Evolutionary conservation across 345 rosid species (phyloP).

Genomic region (Capsella bursapastoris): DNA sequence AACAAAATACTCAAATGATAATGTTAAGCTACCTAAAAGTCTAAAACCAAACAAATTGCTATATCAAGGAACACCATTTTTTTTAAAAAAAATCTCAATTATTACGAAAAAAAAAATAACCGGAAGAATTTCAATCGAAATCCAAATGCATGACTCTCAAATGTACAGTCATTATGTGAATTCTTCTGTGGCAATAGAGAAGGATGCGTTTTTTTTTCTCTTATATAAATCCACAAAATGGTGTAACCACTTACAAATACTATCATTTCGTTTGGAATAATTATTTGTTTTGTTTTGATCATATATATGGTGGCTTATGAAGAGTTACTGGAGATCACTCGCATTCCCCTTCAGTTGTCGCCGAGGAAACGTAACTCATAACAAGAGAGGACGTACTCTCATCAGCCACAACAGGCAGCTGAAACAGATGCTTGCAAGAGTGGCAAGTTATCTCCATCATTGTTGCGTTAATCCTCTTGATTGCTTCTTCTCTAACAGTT

Average conservation of each 20-base stretch:
- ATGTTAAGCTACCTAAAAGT: neutral
- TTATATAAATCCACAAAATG: constrained; percentile 15
- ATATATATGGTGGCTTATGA: constrained; percentile 1
- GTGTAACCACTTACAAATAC: neutral
- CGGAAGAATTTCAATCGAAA: neutral
- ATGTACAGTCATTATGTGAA: neutral
- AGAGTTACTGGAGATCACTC: constrained; percentile 19
- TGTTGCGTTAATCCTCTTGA: constrained; percentile 63
- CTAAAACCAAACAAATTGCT: constrained; percentile 8
- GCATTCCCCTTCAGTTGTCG: constrained; percentile 35
- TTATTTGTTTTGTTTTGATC: neutral
- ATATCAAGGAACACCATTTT: neutral
- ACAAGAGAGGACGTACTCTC: constrained; percentile 41
- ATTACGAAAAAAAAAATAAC: neutral
- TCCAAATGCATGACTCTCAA: neutral
- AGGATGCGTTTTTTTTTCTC: neutral
- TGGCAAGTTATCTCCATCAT: constrained; percentile 79
- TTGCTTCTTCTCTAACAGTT: constrained; percentile 63
- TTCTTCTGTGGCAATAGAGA: constrained; percentile 1
- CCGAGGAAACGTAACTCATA: constrained; percentile 40
- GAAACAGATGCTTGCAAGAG: constrained; percentile 71
- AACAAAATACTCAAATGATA: neutral
- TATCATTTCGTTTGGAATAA: neutral
- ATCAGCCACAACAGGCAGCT: constrained; percentile 42
- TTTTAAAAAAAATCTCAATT: too few species aligned